These are phyloP conservation scores for Hyparrhenia diplandra DNA, from an alignment of 176 grass and related monocot genomes.

Conservation along the genomic window DNA sequence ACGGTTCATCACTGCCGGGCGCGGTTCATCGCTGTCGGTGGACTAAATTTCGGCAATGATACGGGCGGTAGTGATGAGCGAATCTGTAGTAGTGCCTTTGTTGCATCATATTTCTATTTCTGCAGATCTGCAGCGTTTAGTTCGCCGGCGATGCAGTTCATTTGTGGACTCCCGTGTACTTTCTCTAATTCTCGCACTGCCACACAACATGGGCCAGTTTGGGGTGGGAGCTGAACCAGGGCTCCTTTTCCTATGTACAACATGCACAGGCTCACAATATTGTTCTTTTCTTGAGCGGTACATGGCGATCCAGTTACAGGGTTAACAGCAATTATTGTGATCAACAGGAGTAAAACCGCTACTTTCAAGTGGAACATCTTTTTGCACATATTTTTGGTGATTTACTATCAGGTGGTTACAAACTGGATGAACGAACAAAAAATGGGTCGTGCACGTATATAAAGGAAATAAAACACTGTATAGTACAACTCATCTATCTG, in stretches of 20 bases:
- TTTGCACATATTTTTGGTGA: too few relatives aligned
- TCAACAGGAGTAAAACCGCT: background rate
- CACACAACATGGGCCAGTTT: background rate
- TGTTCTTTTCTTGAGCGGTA: background rate
- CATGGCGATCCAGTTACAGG: background rate
- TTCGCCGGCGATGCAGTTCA: background rate
- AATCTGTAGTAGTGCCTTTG: too few relatives aligned
- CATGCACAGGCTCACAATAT: background rate
- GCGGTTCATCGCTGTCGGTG: too few relatives aligned
- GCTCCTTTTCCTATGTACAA: background rate
- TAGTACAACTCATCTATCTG: too few relatives aligned
- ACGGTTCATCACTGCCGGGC: too few relatives aligned
- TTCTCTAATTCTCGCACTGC: background rate
- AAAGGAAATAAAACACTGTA: too few relatives aligned
- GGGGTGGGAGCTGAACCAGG: background rate
- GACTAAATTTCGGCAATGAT: too few relatives aligned
- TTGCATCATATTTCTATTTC: too few relatives aligned
- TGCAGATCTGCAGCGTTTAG: background rate
- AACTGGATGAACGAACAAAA: background rate
- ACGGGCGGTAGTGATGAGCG: too few relatives aligned
- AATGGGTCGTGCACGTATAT: too few relatives aligned
- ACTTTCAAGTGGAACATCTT: background rate
- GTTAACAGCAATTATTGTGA: background rate
- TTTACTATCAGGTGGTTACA: background rate
- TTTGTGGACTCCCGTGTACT: background rate